phyloP scores from a whole-genome alignment of 2,329 filamentous ascomycete species.

The Nigrospora osmanthi region DNA sequence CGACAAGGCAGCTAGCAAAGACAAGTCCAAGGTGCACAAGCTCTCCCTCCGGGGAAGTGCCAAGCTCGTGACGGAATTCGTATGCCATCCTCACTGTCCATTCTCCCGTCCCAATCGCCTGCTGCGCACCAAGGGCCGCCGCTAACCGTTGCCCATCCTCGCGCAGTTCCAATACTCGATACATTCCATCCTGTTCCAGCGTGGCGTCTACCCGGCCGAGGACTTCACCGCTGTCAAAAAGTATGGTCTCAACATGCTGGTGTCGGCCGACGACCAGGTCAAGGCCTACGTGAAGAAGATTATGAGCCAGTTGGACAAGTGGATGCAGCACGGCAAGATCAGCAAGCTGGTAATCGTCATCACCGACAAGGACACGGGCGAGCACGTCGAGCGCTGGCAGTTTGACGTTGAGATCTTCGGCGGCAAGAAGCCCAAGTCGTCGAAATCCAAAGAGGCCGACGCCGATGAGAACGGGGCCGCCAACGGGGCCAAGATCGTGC shows the following conservation, averaged over 20 bases:
- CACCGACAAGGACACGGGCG: conserved; percentile 92
- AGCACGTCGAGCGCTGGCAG: conserved; percentile 95
- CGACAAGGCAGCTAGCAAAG: conserved; percentile 34
- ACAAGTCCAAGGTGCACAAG: conserved; percentile 90
- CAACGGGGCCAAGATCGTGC: conserved; percentile 11
- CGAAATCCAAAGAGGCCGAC: conserved; percentile 11
- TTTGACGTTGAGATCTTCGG: conserved; percentile 62
- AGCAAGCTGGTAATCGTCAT: conserved; percentile 95
- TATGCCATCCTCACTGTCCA: conserved; percentile 36
- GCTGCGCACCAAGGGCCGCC: neutral
- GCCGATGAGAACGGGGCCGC: conserved; percentile 16
- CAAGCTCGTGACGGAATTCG: conserved; percentile 91
- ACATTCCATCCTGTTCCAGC: conserved; percentile 92
- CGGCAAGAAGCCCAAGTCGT: conserved; percentile 29
- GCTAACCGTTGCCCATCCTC: neutral
- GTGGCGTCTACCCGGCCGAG: conserved; percentile 80
- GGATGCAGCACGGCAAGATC: conserved; percentile 97
- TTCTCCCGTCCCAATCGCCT: neutral
- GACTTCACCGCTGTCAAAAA: conserved; percentile 98
- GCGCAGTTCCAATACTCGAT: conserved; percentile 93
- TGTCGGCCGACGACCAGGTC: conserved; percentile 94
- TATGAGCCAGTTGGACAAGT: conserved; percentile 94
- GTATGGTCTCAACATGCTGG: conserved; percentile 98
- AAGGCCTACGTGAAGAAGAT: conserved; percentile 99
- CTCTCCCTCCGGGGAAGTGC: conserved; percentile 77